Evolutionary conservation across 2,329 filamentous ascomycete species (phyloP).

Genomic region (Fusarium caatingaense): DNA sequence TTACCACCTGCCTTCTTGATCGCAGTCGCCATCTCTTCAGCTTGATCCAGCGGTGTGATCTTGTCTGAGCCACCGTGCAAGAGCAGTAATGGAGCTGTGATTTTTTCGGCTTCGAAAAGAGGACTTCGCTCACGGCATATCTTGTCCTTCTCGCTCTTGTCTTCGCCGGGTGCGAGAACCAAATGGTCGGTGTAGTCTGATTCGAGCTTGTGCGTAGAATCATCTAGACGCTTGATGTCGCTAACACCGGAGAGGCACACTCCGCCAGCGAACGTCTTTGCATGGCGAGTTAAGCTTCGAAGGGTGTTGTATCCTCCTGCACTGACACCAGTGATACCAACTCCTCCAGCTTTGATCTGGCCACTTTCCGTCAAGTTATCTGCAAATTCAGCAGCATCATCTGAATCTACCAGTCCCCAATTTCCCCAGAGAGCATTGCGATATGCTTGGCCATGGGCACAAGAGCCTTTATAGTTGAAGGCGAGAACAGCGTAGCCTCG

Average conservation of each 20-base stretch:
- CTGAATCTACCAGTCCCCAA: conserved; percentile 64
- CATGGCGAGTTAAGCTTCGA: conserved; percentile 59
- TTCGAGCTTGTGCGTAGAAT: conserved; percentile 68
- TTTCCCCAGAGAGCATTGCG: conserved; percentile 60
- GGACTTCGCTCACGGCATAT: conserved; percentile 62
- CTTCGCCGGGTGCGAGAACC: conserved; percentile 52
- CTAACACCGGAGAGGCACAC: conserved; percentile 64
- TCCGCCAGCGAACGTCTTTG: conserved; percentile 60
- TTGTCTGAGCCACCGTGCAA: conserved; percentile 66
- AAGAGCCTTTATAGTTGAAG: conserved; percentile 65
- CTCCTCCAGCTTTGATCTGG: conserved; percentile 51
- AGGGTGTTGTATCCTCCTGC: conserved; percentile 67
- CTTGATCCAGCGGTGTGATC: conserved; percentile 69
- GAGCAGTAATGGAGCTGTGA: conserved; percentile 64
- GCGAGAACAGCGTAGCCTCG: conserved; percentile 63
- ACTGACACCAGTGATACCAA: conserved; percentile 63
- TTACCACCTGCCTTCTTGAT: conserved; percentile 56
- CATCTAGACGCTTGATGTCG: conserved; percentile 59
- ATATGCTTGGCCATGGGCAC: conserved; percentile 62
- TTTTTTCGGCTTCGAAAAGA: conserved; percentile 59
- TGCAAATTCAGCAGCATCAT: conserved; percentile 61
- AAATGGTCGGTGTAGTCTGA: conserved; percentile 62
- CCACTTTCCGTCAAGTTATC: conserved; percentile 54
- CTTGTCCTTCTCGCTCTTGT: conserved; percentile 53
- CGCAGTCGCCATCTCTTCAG: conserved; percentile 61